A percentile compares a stretch with the other conserved stretches of the same genome.
phyloP scores from a whole-genome alignment of 2,329 filamentous ascomycete genomes.

The Amesomyces nigricolor region DNA sequence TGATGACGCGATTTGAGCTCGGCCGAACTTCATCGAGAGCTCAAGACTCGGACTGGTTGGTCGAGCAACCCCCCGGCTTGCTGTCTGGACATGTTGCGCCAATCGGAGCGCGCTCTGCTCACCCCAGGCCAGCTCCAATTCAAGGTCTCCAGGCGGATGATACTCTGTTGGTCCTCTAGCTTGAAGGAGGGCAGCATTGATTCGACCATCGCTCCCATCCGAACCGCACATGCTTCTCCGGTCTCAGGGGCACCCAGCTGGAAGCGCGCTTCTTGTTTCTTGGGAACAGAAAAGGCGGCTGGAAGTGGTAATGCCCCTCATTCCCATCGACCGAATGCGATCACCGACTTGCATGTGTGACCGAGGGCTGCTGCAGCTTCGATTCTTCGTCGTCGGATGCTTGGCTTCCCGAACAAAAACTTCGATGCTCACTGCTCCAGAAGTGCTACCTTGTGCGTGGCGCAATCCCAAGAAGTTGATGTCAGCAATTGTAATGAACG shows the following conservation, averaged over 20 bases:
- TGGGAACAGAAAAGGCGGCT: not conserved
- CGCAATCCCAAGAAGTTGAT: not conserved
- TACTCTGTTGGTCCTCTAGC: conserved; percentile 14
- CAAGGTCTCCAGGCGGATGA: conserved; percentile 15
- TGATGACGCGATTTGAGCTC: conserved; percentile 24
- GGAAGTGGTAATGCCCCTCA: not conserved
- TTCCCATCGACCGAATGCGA: not conserved
- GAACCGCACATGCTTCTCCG: not conserved
- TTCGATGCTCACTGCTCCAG: not conserved
- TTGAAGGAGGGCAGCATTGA: not conserved
- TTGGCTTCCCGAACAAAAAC: not conserved
- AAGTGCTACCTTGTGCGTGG: too few relatives aligned
- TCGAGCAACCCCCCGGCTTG: conserved; percentile 9
- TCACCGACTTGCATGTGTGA: not conserved
- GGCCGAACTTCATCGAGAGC: conserved; percentile 4
- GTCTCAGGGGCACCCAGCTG: too few relatives aligned
- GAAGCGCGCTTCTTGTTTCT: too few relatives aligned
- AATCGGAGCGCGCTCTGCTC: conserved; percentile 21
- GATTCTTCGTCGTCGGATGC: not conserved
- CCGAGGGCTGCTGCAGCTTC: not conserved
- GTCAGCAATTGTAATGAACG: not conserved
- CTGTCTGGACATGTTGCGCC: conserved; percentile 21
- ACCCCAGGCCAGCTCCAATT: conserved; percentile 18
- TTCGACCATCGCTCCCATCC: not conserved
- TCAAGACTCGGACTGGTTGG: not conserved